Evolutionary conservation across 2,329 filamentous ascomycete species (phyloP).

Genomic region (Colletotrichum godetiae): DNA sequence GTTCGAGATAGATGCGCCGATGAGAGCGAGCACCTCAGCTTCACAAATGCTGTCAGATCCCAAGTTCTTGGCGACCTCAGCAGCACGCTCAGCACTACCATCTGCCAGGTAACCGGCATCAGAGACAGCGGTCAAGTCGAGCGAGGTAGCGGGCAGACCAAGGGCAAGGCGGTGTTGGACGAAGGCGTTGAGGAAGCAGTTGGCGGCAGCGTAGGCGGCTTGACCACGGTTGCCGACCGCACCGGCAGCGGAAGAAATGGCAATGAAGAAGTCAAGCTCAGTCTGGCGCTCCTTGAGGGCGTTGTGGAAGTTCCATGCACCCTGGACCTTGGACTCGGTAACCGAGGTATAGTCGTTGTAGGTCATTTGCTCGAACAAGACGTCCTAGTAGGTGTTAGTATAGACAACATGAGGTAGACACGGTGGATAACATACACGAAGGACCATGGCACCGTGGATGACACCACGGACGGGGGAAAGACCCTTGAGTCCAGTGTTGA

Average conservation of each 20-base stretch:
- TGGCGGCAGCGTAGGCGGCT: constrained; percentile 63
- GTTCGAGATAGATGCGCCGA: constrained; percentile 62
- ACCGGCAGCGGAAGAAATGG: constrained; percentile 64
- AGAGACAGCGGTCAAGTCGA: constrained; percentile 65
- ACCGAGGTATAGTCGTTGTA: constrained; percentile 59
- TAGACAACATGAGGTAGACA: not conserved
- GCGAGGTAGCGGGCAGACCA: constrained; percentile 56
- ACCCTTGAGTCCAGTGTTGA: constrained; percentile 37
- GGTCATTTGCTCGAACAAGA: constrained; percentile 65
- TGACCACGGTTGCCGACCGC: constrained; percentile 63
- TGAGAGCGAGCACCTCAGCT: constrained; percentile 64
- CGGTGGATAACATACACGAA: constrained; percentile 37
- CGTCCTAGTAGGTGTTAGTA: constrained; percentile 49
- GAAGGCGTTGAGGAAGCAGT: constrained; percentile 58
- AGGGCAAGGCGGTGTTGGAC: constrained; percentile 52
- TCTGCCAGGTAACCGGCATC: constrained; percentile 64
- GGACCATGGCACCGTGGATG: constrained; percentile 59
- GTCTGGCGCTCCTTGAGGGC: constrained; percentile 46
- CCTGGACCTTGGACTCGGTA: constrained; percentile 62
- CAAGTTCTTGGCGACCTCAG: constrained; percentile 61
- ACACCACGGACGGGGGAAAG: constrained; percentile 55
- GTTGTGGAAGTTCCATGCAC: constrained; percentile 65
- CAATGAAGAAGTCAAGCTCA: constrained; percentile 64
- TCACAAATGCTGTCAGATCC: constrained; percentile 61
- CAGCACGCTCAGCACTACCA: constrained; percentile 52